Conservation (phyloP, 2,329 filamentous ascomycete species). For the Talaromyces sp. region DNA sequence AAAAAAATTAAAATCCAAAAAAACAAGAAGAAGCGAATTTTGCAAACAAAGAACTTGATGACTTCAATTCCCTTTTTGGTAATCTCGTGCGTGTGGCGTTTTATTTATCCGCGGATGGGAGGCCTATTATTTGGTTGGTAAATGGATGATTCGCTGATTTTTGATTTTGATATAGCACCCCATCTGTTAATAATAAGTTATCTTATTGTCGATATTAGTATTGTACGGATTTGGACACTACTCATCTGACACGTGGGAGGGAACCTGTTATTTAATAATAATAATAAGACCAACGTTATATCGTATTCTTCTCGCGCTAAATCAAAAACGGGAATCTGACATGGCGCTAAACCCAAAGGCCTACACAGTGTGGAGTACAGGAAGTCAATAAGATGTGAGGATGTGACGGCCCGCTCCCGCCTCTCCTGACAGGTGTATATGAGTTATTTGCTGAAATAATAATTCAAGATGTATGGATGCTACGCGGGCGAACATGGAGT, state of each 20-base stretch:
- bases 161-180: no score
- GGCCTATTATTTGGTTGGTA: no score
- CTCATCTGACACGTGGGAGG: not conserved
- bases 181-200: no score
- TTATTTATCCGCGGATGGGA: not conserved
- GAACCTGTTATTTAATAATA: no score
- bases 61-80: not conserved
- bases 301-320: not conserved
- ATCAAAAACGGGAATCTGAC: not conserved
- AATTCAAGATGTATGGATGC: no score
- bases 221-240: no score
- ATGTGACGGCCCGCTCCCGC: not conserved
- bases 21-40: not conserved
- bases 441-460: not conserved
- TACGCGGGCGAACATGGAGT: not conserved
- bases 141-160: not conserved
- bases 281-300: no score
- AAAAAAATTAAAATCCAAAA: no score
- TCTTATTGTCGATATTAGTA: no score
- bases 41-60: not conserved
- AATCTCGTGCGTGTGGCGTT: not conserved
- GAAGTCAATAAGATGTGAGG: not conserved
- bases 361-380: not conserved
- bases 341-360: not conserved
- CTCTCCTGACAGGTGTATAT: no score